Conservation (phyloP, 2,329 filamentous ascomycete species). For the Cladosporium sp. region DNA sequence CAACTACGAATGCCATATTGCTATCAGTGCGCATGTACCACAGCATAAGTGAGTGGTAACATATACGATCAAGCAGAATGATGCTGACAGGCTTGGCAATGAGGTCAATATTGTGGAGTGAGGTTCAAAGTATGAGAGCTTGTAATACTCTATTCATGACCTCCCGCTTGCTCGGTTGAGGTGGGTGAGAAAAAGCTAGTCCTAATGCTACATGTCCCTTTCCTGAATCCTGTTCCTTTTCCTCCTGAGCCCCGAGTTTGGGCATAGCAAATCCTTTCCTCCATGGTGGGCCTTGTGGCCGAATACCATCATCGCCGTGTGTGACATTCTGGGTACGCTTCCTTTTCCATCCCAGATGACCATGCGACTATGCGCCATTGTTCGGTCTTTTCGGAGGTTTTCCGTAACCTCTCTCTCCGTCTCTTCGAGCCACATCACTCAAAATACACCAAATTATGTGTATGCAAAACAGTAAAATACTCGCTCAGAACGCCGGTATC, state of each 20-base stretch:
- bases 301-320: neutral
- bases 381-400: neutral
- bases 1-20: neutral
- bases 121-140: neutral
- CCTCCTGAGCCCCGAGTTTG: neutral
- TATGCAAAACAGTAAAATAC: constrained; percentile 4
- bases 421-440: neutral
- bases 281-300: neutral
- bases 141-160: constrained; percentile 7
- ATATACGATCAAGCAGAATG: neutral
- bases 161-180: constrained; percentile 11
- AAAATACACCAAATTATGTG: neutral
- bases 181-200: constrained; percentile 10
- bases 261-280: neutral
- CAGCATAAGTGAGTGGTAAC: neutral
- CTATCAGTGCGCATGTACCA: neutral
- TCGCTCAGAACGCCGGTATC: constrained; percentile 16
- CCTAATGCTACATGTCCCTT: constrained; percentile 16
- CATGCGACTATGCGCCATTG: neutral
- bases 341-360: neutral
- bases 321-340: neutral
- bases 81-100: neutral
- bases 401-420: neutral
- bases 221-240: neutral
- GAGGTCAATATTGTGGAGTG: neutral